Evolutionary conservation across 176 grass and related monocot species (phyloP), one percentile per base, ranked within the genome.

Genomic region (Saccharum spontaneum): DNA sequence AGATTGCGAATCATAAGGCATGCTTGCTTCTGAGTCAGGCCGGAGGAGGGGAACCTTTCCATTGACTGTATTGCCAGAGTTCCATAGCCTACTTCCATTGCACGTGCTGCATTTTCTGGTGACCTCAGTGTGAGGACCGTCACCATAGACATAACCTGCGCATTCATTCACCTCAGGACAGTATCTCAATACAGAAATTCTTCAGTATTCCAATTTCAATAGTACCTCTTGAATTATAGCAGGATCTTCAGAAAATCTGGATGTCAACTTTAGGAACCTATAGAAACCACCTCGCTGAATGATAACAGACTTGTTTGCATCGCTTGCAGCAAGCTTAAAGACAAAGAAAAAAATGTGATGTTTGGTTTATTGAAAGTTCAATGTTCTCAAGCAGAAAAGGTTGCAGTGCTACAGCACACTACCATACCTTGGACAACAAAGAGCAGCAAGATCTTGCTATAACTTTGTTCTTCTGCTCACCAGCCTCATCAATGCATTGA

Each of bases 1-100:
- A 98, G 93, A 87, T 98, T 98, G 18, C 93, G 91, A 87, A 98
- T 95, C 97, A 98, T 98, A 63, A 94, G 90, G 17, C 97, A 98
- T 34, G 90, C 87, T 92, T 98, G 93, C 84, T 91, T 94, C 88
- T 98, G 93, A 85, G 92, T 94, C 45, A 81, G 90, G 43, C 71
- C 52, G 12, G 93, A 92, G 73, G 86, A 75, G 9, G 93, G 91
- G 28, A 94, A 94, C 76, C 89, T 90, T 85, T 89, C 74, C 97
- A 98, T 94, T 6, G 86, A 80, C 84, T 94, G 86, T 36, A 98
- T 92, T 4, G 86, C 88, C 37, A 98, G 59, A 67, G 86, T 92
- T 30, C 88, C 97, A 54, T 85, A 86, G 48, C 97, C 93, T 43
- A 80, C 84, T 79, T 87, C 82, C 33, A 98, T 76, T 61, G 97